Percentiles rank a stretch among this genome's conserved stretches.
These are phyloP conservation scores for Pelargonium cotyledonis DNA, from an alignment of 441 rosid genomes.

Conservation along the genomic window DNA sequence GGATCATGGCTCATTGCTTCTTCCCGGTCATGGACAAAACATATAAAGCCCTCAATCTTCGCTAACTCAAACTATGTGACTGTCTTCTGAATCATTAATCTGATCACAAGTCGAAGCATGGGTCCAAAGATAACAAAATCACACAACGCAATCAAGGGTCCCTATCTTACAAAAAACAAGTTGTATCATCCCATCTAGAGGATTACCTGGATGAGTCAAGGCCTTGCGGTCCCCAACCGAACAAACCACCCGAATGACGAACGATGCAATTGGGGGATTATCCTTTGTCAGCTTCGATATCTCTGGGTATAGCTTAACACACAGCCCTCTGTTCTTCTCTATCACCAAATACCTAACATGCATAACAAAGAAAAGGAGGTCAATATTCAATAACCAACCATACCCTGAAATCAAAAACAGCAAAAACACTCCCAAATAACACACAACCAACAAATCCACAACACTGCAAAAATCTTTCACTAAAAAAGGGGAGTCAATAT, in stretches of 20 bases:
- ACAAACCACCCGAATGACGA: conserved; percentile 57
- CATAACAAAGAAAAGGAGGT: no score
- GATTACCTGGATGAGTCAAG: conserved; percentile 72
- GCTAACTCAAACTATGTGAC: no score
- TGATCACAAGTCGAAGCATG: not conserved
- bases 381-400: conserved; percentile 17
- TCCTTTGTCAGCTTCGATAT: conserved; percentile 61
- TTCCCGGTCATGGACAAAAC: no score
- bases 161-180: not conserved
- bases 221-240: conserved; percentile 62
- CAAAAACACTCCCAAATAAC: no score
- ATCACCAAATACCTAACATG: conserved; percentile 86
- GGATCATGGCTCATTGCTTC: no score
- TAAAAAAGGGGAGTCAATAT: not conserved
- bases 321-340: conserved; percentile 68
- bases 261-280: conserved; percentile 81
- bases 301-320: conserved; percentile 72
- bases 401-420: not conserved
- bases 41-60: no score
- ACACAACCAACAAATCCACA: not conserved
- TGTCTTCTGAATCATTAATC: no score
- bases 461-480: not conserved
- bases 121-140: not conserved
- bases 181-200: not conserved
- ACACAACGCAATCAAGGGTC: not conserved